Percentiles rank a stretch among this genome's conserved stretches.
Evolutionary conservation across 148 eudicot genomes (phyloP).

Genomic region (Vaccinium corymbosum): DNA sequence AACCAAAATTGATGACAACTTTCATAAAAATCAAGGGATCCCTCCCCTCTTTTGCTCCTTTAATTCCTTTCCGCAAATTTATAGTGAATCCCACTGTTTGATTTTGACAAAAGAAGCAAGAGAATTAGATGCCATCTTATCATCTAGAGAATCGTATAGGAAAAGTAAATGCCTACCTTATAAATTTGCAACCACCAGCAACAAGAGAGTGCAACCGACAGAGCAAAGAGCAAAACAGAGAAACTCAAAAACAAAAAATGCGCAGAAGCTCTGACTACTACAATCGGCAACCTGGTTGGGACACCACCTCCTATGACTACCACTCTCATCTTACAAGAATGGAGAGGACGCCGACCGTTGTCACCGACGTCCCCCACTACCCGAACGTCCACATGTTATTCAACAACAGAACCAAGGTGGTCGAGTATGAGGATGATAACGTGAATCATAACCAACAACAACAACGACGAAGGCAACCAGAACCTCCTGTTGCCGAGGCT

Average conservation of each 20-base stretch:
- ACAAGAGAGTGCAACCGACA: not conserved
- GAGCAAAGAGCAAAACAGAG: not conserved
- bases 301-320: conserved; percentile 21
- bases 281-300: conserved; percentile 5
- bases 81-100: not conserved
- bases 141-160: conserved; percentile 16
- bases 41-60: not conserved
- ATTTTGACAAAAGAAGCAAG: conserved; percentile 4
- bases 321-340: conserved; percentile 12
- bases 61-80: not conserved
- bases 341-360: conserved; percentile 18
- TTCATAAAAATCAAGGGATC: not conserved
- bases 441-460: not conserved
- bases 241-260: conserved; percentile 7
- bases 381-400: conserved; percentile 16
- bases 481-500: not conserved
- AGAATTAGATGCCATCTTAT: conserved; percentile 39
- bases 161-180: not conserved
- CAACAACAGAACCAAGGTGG: conserved; percentile 14
- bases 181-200: not conserved
- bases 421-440: not conserved
- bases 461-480: not conserved
- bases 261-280: not conserved
- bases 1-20: not conserved
- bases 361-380: conserved; percentile 20